A percentile compares a stretch with the other conserved stretches of the same genome.
Evolutionary conservation across 306 rosid genomes (phyloP).

Genomic region (Vigna hirtella): DNA sequence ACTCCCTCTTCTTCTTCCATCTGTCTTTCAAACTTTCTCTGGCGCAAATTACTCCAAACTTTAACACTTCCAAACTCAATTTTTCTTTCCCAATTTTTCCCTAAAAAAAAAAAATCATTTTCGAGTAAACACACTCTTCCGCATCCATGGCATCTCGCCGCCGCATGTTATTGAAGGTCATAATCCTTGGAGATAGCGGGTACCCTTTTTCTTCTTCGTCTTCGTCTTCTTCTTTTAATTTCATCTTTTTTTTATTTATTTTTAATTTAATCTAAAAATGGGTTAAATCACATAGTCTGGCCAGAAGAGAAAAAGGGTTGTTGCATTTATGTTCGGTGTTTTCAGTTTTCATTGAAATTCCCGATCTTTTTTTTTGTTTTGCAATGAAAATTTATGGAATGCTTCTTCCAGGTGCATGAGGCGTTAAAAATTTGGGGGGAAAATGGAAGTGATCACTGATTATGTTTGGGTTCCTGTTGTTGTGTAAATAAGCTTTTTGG

Average conservation of each 20-base stretch:
- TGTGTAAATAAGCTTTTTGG: conserved; percentile 1
- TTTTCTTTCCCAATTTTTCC: conserved; percentile 20
- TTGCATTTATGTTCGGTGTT: conserved; percentile 1
- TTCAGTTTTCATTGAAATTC: conserved; percentile 28
- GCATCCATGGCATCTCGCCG: conserved; percentile 94
- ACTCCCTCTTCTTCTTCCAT: background rate
- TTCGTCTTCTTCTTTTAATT: background rate
- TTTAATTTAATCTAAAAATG: conserved; percentile 22
- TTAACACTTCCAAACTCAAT: conserved; percentile 15
- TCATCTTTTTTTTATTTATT: background rate
- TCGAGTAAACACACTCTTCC: conserved; percentile 2
- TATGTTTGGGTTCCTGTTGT: conserved; percentile 16
- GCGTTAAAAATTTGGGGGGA: background rate
- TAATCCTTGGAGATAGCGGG: conserved; percentile 99
- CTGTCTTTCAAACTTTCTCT: conserved; percentile 48
- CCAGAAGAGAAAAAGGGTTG: background rate
- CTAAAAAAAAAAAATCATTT: background rate
- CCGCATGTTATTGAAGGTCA: conserved; percentile 97
- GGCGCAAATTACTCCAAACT: conserved; percentile 1
- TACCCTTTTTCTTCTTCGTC: conserved; percentile 41
- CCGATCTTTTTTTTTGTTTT: conserved; percentile 34
- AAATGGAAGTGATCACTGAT: conserved; percentile 18
- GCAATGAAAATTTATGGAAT: background rate
- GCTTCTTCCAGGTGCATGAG: background rate
- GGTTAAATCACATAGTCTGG: background rate